phyloP scores from a whole-genome alignment of 2,329 filamentous ascomycete genomes.

The Penicillium oxalicum region DNA sequence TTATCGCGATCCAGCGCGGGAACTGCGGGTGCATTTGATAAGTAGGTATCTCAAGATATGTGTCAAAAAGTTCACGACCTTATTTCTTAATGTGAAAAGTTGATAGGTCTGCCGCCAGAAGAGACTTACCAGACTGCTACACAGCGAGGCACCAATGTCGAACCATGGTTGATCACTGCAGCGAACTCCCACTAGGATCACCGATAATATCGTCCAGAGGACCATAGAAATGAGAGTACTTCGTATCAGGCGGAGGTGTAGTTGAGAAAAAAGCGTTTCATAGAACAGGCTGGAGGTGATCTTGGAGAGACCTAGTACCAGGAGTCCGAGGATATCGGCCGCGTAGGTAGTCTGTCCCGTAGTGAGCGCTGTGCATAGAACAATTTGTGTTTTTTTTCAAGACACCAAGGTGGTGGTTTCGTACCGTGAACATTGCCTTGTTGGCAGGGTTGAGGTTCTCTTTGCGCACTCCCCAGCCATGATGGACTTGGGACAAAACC shows the following conservation, averaged over 20 bases:
- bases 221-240: background rate
- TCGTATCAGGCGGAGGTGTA: conserved; percentile 4
- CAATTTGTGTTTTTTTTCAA: no score
- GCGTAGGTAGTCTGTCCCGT: conserved; percentile 8
- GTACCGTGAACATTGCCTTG: conserved; percentile 8
- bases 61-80: background rate
- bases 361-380: background rate
- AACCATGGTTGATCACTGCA: conserved; percentile 10
- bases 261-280: conserved; percentile 10
- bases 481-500: conserved; percentile 4
- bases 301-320: conserved; percentile 13
- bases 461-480: conserved; percentile 8
- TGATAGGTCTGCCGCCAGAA: no score
- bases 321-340: conserved; percentile 11
- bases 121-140: conserved; percentile 7
- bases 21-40: background rate
- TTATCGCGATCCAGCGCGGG: conserved; percentile 13
- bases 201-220: conserved; percentile 6
- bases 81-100: no score
- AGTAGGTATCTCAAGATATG: background rate
- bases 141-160: conserved; percentile 8
- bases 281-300: conserved; percentile 15
- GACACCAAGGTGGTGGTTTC: background rate
- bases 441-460: background rate
- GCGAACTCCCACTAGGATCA: conserved; percentile 7